phyloP scores from a whole-genome alignment of 345 rosid species.

The Eucalyptus dawsonii region DNA sequence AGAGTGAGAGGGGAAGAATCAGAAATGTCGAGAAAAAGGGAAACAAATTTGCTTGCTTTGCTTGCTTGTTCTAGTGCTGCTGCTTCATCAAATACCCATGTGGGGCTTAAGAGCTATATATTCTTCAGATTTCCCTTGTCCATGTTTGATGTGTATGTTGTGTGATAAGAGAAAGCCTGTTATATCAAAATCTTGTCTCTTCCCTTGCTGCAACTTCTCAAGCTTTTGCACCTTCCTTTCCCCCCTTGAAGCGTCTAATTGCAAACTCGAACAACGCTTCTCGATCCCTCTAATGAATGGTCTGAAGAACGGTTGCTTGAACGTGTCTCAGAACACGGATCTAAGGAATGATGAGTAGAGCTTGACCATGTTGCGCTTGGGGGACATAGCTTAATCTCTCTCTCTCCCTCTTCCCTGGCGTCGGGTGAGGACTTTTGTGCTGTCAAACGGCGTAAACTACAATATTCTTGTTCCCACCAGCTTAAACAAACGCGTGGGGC shows the following conservation, averaged over 20 bases:
- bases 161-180: neutral
- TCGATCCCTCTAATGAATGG: neutral
- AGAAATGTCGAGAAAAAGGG: neutral
- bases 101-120: neutral
- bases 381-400: neutral
- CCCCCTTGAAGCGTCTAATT: neutral
- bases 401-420: neutral
- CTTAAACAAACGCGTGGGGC: neutral
- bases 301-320: neutral
- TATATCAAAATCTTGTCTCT: neutral
- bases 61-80: neutral
- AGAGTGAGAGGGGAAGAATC: neutral
- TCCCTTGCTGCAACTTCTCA: neutral
- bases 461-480: neutral
- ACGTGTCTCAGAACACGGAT: neutral
- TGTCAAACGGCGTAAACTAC: neutral
- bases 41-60: neutral
- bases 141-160: neutral
- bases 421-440: neutral
- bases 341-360: neutral
- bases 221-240: neutral
- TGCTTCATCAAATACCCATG: neutral
- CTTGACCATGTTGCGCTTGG: neutral
- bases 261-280: neutral
- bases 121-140: neutral